Conservation (phyloP, 2,329 filamentous ascomycete genomes). For the Dryadomyces quercus-mongolicae region DNA sequence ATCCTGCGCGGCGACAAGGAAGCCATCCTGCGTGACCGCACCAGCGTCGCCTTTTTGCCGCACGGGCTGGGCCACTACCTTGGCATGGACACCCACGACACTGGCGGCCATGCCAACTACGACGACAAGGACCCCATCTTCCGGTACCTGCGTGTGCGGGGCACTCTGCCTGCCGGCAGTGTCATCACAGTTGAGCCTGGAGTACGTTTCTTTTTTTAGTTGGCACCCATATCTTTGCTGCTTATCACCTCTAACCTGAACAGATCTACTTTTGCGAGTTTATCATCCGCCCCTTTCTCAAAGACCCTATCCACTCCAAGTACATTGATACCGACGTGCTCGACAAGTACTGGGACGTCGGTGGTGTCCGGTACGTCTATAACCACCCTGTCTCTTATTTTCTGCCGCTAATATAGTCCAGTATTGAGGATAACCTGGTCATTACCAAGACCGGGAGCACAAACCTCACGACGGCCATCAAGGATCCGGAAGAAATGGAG, state of each 20-base stretch:
- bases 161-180: slow-evolving; percentile 60
- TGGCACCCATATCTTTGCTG: background rate
- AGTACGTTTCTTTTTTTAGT: slow-evolving; percentile 31
- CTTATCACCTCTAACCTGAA: slow-evolving; percentile 9
- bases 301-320: slow-evolving; percentile 57
- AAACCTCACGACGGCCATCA: slow-evolving; percentile 53
- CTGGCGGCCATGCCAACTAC: slow-evolving; percentile 66
- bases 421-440: slow-evolving; percentile 52
- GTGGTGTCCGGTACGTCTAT: slow-evolving; percentile 53
- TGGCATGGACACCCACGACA: slow-evolving; percentile 88
- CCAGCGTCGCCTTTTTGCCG: slow-evolving; percentile 84
- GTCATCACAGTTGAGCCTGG: slow-evolving; percentile 95
- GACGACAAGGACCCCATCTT: slow-evolving; percentile 75
- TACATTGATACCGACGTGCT: slow-evolving; percentile 67
- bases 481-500: slow-evolving; percentile 47
- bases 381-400: background rate
- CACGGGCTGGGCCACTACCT: slow-evolving; percentile 87
- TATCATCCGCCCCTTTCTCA: slow-evolving; percentile 71
- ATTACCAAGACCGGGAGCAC: slow-evolving; percentile 49
- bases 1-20: slow-evolving; percentile 57
- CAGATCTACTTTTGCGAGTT: slow-evolving; percentile 84
- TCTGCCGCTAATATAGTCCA: slow-evolving; percentile 8
- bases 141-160: slow-evolving; percentile 70
- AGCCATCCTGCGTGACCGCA: slow-evolving; percentile 65
- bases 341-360: slow-evolving; percentile 71